These are phyloP conservation scores for Inosperma sp. DNA, from an alignment of 768 basidiomycete genomes.

Conservation along the genomic window DNA sequence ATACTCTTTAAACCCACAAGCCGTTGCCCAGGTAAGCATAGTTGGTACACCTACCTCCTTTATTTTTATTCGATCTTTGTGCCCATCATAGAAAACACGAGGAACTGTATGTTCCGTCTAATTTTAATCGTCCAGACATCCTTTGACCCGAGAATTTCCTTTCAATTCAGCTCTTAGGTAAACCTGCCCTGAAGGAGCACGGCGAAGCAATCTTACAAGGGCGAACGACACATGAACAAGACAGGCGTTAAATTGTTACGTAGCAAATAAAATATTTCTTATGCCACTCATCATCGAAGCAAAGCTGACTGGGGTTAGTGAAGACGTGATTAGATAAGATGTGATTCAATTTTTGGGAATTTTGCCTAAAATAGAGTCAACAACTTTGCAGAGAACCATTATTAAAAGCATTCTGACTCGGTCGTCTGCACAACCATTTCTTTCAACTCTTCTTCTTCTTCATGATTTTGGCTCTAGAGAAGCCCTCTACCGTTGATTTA, in stretches of 20 bases:
- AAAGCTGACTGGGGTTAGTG: no score
- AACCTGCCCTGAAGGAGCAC: conserved; percentile 46
- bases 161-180: conserved; percentile 36
- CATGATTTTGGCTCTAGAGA: not conserved
- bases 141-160: not conserved
- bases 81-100: conserved; percentile 34
- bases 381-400: conserved; percentile 1
- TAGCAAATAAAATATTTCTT: no score
- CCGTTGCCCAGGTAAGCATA: conserved; percentile 5
- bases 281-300: no score
- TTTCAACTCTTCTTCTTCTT: not conserved
- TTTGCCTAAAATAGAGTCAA: conserved; percentile 9
- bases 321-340: conserved; percentile 22
- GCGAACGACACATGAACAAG: conserved; percentile 34
- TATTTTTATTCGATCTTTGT: not conserved
- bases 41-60: not conserved
- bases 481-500: conserved; percentile 5
- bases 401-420: no score
- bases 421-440: not conserved
- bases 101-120: conserved; percentile 35
- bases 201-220: conserved; percentile 53
- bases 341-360: conserved; percentile 5
- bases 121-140: not conserved
- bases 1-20: conserved; percentile 1
- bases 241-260: no score